Percentiles rank a stretch among this genome's conserved stretches.
These are phyloP conservation scores for Tritrichomonas foetus DNA, from an alignment of 208 protist species.

Conservation along the genomic window DNA sequence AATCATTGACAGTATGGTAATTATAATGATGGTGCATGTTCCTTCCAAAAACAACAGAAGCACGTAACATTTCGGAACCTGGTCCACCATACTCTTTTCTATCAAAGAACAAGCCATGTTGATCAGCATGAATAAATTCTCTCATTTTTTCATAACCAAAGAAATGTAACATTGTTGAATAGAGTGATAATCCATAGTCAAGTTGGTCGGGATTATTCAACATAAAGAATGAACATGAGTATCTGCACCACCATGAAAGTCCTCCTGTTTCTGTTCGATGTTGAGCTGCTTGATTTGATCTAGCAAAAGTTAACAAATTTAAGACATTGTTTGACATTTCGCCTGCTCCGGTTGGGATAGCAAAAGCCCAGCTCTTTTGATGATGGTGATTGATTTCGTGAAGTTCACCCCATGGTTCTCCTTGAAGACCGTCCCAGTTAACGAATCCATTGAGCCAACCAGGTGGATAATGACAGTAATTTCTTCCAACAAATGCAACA, in stretches of 20 bases:
- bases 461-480: not conserved
- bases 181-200: not conserved
- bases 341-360: no score
- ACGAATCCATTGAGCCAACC: not conserved
- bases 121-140: not conserved
- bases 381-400: not conserved
- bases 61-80: not conserved
- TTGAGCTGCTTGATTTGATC: not conserved
- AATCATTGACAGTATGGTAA: no score
- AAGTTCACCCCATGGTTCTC: not conserved
- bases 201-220: not conserved
- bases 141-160: not conserved
- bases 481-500: not conserved
- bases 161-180: not conserved
- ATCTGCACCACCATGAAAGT: not conserved
- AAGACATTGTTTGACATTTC: no score
- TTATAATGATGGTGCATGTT: no score
- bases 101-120: not conserved
- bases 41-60: not conserved
- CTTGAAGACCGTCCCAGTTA: not conserved
- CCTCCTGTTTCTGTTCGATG: not conserved
- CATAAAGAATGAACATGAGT: not conserved
- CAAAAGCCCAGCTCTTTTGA: not conserved
- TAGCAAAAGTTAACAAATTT: not conserved
- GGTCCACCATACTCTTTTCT: not conserved